These are phyloP conservation scores for Streptanthus diversifolius DNA, from an alignment of 345 rosid species.

Conservation along the genomic window DNA sequence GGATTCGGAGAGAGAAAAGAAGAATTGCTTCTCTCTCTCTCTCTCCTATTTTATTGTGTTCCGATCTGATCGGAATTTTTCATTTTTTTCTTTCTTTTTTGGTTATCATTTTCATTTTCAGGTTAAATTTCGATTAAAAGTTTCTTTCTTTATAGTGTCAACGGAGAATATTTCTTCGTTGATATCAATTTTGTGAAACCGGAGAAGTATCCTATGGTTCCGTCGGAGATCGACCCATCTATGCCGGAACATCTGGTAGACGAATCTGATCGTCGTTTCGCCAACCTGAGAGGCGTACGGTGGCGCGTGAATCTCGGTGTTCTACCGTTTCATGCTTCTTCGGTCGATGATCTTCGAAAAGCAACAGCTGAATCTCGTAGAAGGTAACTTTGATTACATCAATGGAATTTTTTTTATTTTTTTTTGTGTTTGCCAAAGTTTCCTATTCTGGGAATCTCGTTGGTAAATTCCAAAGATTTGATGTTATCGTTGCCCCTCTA, in stretches of 20 bases:
- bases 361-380: constrained; percentile 86
- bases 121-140: not conserved
- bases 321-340: constrained; percentile 55
- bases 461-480: not conserved
- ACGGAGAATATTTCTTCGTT: not conserved
- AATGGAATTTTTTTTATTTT: no score
- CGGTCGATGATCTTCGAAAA: constrained; percentile 73
- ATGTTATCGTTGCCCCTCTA: not conserved
- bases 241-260: not conserved
- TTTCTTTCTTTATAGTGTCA: constrained; percentile 1
- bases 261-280: constrained; percentile 34
- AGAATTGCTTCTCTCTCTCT: constrained; percentile 6
- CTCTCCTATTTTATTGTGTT: constrained; percentile 12
- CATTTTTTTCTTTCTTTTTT: not conserved
- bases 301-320: constrained; percentile 93
- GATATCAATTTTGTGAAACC: not conserved
- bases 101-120: not conserved
- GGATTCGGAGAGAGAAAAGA: constrained; percentile 24
- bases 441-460: not conserved
- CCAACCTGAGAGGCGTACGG: constrained; percentile 63
- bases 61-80: constrained; percentile 26
- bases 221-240: constrained; percentile 16
- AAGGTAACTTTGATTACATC: constrained; percentile 39
- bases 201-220: constrained; percentile 6
- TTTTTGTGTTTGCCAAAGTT: not conserved